These are phyloP conservation scores for Taphrina confusa DNA, from an alignment of 1,139 yeast genomes.

Conservation along the genomic window DNA sequence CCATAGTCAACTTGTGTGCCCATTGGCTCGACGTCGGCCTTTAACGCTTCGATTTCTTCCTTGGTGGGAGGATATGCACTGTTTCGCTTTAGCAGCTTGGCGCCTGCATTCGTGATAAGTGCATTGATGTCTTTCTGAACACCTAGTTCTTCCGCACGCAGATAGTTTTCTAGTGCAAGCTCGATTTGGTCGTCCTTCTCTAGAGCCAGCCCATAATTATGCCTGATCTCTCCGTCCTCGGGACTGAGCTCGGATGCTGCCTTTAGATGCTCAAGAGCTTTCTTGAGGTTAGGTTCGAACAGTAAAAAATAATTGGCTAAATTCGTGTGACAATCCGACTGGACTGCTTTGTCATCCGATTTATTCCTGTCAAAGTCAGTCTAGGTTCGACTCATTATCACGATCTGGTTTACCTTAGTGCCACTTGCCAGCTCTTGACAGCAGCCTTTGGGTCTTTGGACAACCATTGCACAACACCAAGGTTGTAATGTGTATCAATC, in stretches of 20 bases:
- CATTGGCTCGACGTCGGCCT: slow-evolving; percentile 21
- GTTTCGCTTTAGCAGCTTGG: slow-evolving; percentile 23
- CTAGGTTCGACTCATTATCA: not conserved
- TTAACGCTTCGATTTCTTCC: slow-evolving; percentile 14
- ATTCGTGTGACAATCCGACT: slow-evolving; percentile 28
- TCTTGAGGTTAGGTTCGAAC: slow-evolving; percentile 7
- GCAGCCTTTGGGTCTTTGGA: slow-evolving; percentile 17
- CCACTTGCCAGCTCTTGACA: slow-evolving; percentile 14
- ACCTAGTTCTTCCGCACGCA: slow-evolving; percentile 31
- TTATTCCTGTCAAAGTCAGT: not conserved
- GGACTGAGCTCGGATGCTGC: slow-evolving; percentile 26
- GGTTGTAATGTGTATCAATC: slow-evolving; percentile 13
- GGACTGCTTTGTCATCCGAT: slow-evolving; percentile 9
- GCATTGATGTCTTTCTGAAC: slow-evolving; percentile 19
- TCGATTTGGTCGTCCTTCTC: slow-evolving; percentile 30
- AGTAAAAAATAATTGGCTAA: slow-evolving; percentile 29
- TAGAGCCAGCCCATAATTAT: slow-evolving; percentile 34
- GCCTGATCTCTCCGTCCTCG: slow-evolving; percentile 23
- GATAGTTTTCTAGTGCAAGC: slow-evolving; percentile 28
- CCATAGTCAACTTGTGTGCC: slow-evolving; percentile 33
- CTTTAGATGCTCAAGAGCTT: slow-evolving; percentile 18
- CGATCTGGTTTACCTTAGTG: not conserved
- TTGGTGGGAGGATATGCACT: slow-evolving; percentile 17
- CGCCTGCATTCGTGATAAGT: slow-evolving; percentile 28
- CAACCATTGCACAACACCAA: slow-evolving; percentile 33